Base-by-base conservation (phyloP, 2,329 filamentous ascomycete genomes). In the Colletotrichum godetiae region DNA sequence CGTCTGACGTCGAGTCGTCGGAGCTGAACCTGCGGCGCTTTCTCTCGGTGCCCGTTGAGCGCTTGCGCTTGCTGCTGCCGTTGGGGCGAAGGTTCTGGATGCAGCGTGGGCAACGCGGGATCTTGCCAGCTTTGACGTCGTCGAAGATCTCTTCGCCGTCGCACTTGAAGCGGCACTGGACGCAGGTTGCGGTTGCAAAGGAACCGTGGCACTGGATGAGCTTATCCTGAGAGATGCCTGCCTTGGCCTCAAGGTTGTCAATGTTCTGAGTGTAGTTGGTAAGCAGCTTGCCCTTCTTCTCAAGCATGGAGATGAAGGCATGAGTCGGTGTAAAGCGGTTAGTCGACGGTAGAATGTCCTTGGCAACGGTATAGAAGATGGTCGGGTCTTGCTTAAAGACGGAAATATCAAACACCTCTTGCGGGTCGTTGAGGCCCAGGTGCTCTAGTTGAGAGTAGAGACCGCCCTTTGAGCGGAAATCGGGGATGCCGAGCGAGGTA, bases 251-350 rank as follows among this genome's bases (percentile, higher is more conserved):
- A 64, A 98, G 91, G 78, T 98, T 98, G 86, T 99, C 97, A 79
- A 99, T 98, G 82, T 99, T 99, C 81, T 99, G 97, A 0, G 97
- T 97, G 85, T 98, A 99, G 84, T 98, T 98, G 55, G 95, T 98
- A 73, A 98, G 89, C 7, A 99, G 89, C 82, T 98, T 98, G 76
- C 90, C 92, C 82, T 95, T 93, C 77, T 96, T 89, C 82, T 99
- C 94, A 46, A 99, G 89, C 78, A 98, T 88, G 42, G 92, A 91
- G 79, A 99, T 97, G 85, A 99, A 99, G 66, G 93, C 92, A 86
- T 99, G 97, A 0, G 97, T 98, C 0, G 96, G 95, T 1, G 96
- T 95, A 86, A 92, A 97, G 78, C 92, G 92, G 76, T 94, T 92
- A 15, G 92, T 92, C 27, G 91, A 90, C 12, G 96, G 95, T 35